Base-by-base conservation (phyloP, 495 filamentous ascomycete species). In the Tuber brumale region DNA sequence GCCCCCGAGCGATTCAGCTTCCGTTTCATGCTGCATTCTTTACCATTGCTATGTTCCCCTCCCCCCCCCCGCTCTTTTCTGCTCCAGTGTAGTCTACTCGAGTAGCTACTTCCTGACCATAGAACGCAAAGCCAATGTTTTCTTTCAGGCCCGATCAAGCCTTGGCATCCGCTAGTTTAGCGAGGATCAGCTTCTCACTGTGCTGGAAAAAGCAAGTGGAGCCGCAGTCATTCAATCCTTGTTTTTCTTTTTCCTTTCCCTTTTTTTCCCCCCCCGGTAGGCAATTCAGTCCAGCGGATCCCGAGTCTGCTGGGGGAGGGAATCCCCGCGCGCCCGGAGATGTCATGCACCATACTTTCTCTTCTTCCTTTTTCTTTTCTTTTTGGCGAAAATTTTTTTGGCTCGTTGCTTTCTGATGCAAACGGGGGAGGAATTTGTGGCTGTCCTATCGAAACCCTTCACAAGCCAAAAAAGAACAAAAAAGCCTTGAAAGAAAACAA, bases 361-460 rank as follows among this genome's bases (percentile, higher is more conserved):
- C 23, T 27, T 57, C 8, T 21, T 48, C 19, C 23, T 10, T 10
- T 42, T 51, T 51, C 48, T 21, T 57, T 57, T 27, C 48, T 57
- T 57, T 57, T 57, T 57, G 23, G 48, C 23, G 23, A 57, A 57
- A n/a, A 51, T 76, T 80, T 76, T 79, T 79, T 80, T 70, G 78
- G 76, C 70, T 75, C 76, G 78, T 79, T 77, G 76, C 69, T 71
- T 74, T 71, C 35, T 80, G 73, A 81, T 75, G 69, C 75, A 75
- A 73, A 74, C 48, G 39, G 42, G n/a, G 48, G 39, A 27, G 27
- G 37, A 45, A 69, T 39, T 71, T 77, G 51, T 61, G 51, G 43
- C 51, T 51, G 70, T 42, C 77, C 74, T 81, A 80, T 76, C 69
- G 80, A 45, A 70, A 51, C 69, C 23, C 35, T 45, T 76, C 43